Base-by-base conservation (phyloP, 2,329 filamentous ascomycete genomes). In the Lasiodiplodia citricola region DNA sequence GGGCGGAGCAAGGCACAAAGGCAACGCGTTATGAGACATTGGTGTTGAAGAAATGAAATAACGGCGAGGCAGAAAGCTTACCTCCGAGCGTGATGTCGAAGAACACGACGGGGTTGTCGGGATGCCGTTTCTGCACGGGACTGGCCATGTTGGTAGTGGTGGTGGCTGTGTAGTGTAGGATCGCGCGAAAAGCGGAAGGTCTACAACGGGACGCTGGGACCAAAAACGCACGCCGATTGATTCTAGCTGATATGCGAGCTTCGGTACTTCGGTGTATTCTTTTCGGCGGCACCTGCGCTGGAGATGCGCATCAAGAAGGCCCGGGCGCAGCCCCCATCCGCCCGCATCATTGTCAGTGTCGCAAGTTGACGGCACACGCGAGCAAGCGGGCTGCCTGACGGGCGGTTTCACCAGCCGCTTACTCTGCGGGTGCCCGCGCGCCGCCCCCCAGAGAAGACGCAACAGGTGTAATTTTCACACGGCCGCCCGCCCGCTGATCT, bases 51-150 rank as follows among this genome's bases (percentile, higher is more conserved):
- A 57, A 28, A 21, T 10, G 37, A 66, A 47, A 18, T 25, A 50
- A 18, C 25, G 21, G 28, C 14, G 14, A 14, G 50, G 51, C 37
- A 51, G 54, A 62, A 64, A 47, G 80, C 87, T 77, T 80, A 92
- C 91, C 91, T 83, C 92, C 92, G 68, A 96, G 84, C 4, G 92
- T 92, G 70, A 93, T 87, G 79, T 94, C 91, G 80, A 93, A 92
- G 83, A 94, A 92, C 73, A 91, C 88, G 75, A 86, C 78, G 70
- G 84, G 83, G 71, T 86, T 84, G 65, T 75, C 72, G 2, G 65
- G 41, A 50, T 67, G 60, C 60, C 60, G 52, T 31, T 52, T 64
- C 31, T 31, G 60, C 60, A 52, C 54, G 35, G 44, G 57, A 44
- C 55, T 64, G 52, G 65, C 55, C 52, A 67, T 67, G 44, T 47